These are phyloP conservation scores for Arabis alpina DNA, from an alignment of 345 rosid genomes.

Conservation along the genomic window DNA sequence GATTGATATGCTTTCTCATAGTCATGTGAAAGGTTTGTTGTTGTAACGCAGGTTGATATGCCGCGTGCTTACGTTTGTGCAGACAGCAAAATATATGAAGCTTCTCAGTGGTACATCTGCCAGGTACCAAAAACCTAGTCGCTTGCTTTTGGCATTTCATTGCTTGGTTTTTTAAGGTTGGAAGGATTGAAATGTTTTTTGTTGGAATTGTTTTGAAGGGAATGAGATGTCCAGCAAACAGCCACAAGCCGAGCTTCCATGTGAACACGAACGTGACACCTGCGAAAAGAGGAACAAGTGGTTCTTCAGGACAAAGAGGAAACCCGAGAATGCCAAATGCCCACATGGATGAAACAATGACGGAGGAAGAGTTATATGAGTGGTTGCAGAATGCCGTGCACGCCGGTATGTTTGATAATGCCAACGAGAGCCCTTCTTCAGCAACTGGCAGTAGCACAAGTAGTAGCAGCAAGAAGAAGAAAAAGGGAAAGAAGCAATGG, in stretches of 20 bases:
- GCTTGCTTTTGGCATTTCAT: not conserved
- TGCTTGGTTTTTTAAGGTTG: not conserved
- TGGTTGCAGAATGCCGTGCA: slow-evolving; percentile 94
- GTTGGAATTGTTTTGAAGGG: slow-evolving; percentile 58
- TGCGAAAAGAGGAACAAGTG: slow-evolving; percentile 65
- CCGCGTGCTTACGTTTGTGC: slow-evolving; percentile 90
- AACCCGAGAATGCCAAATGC: slow-evolving; percentile 55
- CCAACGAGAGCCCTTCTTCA: slow-evolving; percentile 48
- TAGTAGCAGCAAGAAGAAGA: slow-evolving; percentile 67
- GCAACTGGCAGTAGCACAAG: slow-evolving; percentile 45
- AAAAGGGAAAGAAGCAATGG: slow-evolving; percentile 84
- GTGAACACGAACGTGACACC: slow-evolving; percentile 72
- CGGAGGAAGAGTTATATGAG: slow-evolving; percentile 79
- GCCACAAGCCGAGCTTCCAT: slow-evolving; percentile 97
- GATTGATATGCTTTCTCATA: slow-evolving; percentile 1
- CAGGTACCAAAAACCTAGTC: slow-evolving; percentile 60
- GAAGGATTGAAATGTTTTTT: slow-evolving; percentile 29
- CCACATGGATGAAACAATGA: slow-evolving; percentile 81
- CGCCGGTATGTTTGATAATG: slow-evolving; percentile 72
- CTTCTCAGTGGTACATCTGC: slow-evolving; percentile 93
- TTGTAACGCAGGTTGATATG: slow-evolving; percentile 65
- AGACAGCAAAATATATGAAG: slow-evolving; percentile 86
- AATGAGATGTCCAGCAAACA: slow-evolving; percentile 92
- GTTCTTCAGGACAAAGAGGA: slow-evolving; percentile 62
- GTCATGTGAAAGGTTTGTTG: slow-evolving; percentile 30